phyloP scores from a whole-genome alignment of 2,329 filamentous ascomycete species.

The Sporothrix sp. region DNA sequence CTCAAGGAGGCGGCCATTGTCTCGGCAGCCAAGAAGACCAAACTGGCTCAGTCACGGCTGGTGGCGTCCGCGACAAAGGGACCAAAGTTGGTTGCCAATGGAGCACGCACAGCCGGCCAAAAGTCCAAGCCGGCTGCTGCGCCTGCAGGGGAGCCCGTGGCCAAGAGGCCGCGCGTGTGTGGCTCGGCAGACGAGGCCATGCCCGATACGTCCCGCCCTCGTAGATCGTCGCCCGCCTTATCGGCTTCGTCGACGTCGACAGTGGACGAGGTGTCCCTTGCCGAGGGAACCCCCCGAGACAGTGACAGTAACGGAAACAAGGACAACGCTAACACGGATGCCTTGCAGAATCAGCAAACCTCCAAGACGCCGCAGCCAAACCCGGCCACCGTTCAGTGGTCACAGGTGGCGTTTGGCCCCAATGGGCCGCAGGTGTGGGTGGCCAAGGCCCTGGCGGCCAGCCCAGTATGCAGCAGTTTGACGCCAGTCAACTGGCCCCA shows the following conservation, averaged over 20 bases:
- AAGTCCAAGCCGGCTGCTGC: conserved; percentile 7
- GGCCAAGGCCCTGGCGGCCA: background rate
- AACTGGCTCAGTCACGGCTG: background rate
- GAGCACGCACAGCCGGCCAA: too few species aligned
- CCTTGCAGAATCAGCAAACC: background rate
- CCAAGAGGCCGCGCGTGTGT: background rate
- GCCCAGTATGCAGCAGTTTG: too few species aligned
- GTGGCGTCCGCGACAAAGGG: background rate
- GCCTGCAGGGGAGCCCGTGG: background rate
- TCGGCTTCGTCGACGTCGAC: background rate
- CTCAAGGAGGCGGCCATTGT: background rate
- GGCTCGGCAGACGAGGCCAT: background rate
- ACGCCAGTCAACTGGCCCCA: too few species aligned
- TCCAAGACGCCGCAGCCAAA: background rate
- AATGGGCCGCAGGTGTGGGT: background rate
- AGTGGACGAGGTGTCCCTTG: background rate
- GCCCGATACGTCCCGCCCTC: background rate
- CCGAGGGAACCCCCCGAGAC: background rate
- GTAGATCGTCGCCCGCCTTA: background rate
- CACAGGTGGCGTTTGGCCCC: background rate
- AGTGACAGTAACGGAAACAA: background rate
- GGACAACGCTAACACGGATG: background rate
- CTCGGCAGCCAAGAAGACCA: background rate
- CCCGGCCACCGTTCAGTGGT: background rate
- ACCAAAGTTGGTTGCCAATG: conserved; percentile 3